These are phyloP conservation scores for Cyclotella baltica DNA, from an alignment of 108 stramenopile species.

Conservation along the genomic window DNA sequence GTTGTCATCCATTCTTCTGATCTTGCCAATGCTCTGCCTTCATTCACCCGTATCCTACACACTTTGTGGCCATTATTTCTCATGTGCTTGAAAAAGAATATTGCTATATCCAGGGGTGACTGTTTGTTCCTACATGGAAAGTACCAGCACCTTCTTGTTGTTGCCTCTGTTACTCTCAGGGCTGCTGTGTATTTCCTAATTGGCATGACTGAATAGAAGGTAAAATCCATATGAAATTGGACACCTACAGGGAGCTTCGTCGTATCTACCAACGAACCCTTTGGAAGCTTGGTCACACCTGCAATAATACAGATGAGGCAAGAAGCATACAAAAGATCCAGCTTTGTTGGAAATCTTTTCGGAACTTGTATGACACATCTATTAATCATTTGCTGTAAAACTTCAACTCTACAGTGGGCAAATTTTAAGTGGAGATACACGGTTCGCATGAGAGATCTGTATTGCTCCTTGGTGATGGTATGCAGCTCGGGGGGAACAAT, in stretches of 20 bases:
- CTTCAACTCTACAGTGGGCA: not conserved
- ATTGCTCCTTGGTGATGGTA: not conserved
- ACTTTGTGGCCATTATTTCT: not conserved
- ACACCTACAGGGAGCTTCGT: not conserved
- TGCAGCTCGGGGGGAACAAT: not conserved
- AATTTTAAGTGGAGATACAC: not conserved
- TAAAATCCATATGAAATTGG: not conserved
- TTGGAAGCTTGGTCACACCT: not conserved
- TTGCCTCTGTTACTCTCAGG: not conserved
- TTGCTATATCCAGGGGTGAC: not conserved
- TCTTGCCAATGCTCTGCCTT: not conserved
- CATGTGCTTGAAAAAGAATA: not conserved
- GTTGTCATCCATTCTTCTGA: not conserved
- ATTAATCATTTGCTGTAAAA: not conserved
- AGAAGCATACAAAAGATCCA: not conserved
- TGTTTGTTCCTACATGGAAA: not conserved
- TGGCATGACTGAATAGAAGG: not conserved
- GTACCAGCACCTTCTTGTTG: not conserved
- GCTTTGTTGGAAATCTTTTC: not conserved
- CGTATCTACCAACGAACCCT: constrained; percentile 6
- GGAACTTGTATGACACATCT: not conserved
- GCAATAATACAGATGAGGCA: constrained; percentile 2
- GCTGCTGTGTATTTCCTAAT: not conserved
- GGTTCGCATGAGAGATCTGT: not conserved
- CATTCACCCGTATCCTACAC: not conserved